A percentile compares a stretch with the other conserved stretches of the same genome.
These are phyloP conservation scores for Sphenostylis stenocarpa DNA, from an alignment of 306 rosid species.

Conservation along the genomic window DNA sequence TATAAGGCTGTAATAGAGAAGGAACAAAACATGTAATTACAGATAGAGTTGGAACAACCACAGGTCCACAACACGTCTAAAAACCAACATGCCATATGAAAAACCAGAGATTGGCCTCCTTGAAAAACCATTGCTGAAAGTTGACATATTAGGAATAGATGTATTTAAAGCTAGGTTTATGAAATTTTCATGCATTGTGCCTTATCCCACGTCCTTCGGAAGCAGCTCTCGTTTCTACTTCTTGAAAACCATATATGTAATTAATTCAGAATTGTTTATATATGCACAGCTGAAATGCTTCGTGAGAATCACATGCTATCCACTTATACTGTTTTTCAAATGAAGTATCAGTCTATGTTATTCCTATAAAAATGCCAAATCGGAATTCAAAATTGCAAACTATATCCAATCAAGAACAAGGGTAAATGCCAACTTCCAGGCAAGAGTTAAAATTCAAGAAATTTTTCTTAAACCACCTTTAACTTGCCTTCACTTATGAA, in stretches of 20 bases:
- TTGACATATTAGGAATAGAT: neutral
- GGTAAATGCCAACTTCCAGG: neutral
- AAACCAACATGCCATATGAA: neutral
- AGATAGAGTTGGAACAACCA: neutral
- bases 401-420: neutral
- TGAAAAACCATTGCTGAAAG: neutral
- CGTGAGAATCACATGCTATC: neutral
- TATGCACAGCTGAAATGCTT: neutral
- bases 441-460: slow-evolving; percentile 26
- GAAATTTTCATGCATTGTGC: neutral
- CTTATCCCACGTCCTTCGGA: neutral
- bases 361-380: neutral
- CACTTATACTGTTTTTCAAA: neutral
- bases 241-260: neutral
- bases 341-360: neutral
- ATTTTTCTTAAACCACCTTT: slow-evolving; percentile 2
- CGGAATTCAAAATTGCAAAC: neutral
- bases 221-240: neutral
- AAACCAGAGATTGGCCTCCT: slow-evolving; percentile 13
- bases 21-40: neutral
- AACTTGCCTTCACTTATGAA: neutral
- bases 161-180: neutral
- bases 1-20: neutral
- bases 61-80: neutral
- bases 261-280: neutral